Base-by-base conservation (phyloP, 2,329 filamentous ascomycete species). In the Diaporthe eres region DNA sequence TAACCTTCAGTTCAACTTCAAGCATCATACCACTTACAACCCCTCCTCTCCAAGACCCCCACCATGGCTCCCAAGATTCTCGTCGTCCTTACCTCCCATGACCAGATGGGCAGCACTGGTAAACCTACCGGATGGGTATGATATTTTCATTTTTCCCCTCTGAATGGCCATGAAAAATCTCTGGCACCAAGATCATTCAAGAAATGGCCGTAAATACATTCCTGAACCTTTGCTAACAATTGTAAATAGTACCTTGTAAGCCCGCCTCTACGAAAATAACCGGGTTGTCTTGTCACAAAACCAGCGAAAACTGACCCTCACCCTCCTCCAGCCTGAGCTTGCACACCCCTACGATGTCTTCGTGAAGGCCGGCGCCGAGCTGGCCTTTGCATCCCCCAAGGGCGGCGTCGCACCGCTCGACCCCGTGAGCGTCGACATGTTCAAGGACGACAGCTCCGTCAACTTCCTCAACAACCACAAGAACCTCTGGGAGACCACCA, bases 11-110 rank as follows among this genome's bases (percentile, higher is more conserved):
- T 19, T 25, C 31, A 68, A 34, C 22, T 10, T 4, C 4, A 25
- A 53, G 39, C 22, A 68, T 28, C 44, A 9, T n/a, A 74, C 58
- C 71, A 67, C 22, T 58, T 58, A 42, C 19, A 34, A 63, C 39
- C 39, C 22, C 17, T 72, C 28, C 25, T 22, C 39, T 22, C 47
- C 37, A 77, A 13, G 42, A 63, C 31, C 17, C 15, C 28, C 67
- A 81, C 44, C 75, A 89, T 90, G 87, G 85, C 87, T 49, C 87
- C 86, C 79, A 93, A 93, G 83, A 79, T 95, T 78, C 92, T 95
- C 85, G 85, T 94, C 82, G 90, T 95, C 75, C 90, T 95, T 77
- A 94, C 92, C 78, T 94, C 92, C 77, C 87, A 90, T 82, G 83
- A 82, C 81, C 84, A 85, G 82, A 87, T 91, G 65, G 85, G 85